These are phyloP conservation scores for Atkinsonella texensis DNA, from an alignment of 2,329 filamentous ascomycete genomes.

Conservation along the genomic window DNA sequence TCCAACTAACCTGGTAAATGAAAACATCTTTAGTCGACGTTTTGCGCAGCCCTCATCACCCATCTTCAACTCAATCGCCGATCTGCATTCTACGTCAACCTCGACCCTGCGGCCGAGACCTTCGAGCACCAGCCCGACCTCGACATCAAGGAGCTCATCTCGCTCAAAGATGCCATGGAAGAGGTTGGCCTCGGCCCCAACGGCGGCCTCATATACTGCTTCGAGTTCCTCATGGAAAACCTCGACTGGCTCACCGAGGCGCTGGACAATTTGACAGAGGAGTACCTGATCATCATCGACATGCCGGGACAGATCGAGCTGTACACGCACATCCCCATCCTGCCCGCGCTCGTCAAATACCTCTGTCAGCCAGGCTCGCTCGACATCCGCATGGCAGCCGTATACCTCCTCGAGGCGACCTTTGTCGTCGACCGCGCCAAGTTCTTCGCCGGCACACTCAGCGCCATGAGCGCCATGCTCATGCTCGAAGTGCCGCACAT, in stretches of 20 bases:
- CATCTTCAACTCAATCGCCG: conserved; percentile 82
- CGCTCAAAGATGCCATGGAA: conserved; percentile 91
- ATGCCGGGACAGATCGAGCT: conserved; percentile 99
- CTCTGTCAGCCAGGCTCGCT: conserved; percentile 67
- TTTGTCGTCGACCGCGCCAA: conserved; percentile 94
- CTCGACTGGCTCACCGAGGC: conserved; percentile 82
- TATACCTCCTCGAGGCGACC: conserved; percentile 89
- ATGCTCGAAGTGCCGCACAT: conserved; percentile 96
- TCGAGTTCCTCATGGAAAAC: conserved; percentile 91
- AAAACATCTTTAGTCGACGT: conserved; percentile 55
- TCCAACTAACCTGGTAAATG: background rate
- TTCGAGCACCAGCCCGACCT: conserved; percentile 88
- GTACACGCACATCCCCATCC: conserved; percentile 90
- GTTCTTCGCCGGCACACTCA: conserved; percentile 91
- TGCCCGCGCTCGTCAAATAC: conserved; percentile 73
- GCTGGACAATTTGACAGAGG: conserved; percentile 76
- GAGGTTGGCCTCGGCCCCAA: conserved; percentile 85
- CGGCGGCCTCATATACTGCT: conserved; percentile 89
- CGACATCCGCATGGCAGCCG: conserved; percentile 83
- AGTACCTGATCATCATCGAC: conserved; percentile 95
- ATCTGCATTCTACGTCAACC: conserved; percentile 96
- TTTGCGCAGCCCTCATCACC: conserved; percentile 86
- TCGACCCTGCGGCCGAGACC: conserved; percentile 87
- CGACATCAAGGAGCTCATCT: conserved; percentile 91
- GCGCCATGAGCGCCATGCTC: conserved; percentile 97